Base-by-base conservation (phyloP, 345 rosid genomes). In the Camelina neglecta region DNA sequence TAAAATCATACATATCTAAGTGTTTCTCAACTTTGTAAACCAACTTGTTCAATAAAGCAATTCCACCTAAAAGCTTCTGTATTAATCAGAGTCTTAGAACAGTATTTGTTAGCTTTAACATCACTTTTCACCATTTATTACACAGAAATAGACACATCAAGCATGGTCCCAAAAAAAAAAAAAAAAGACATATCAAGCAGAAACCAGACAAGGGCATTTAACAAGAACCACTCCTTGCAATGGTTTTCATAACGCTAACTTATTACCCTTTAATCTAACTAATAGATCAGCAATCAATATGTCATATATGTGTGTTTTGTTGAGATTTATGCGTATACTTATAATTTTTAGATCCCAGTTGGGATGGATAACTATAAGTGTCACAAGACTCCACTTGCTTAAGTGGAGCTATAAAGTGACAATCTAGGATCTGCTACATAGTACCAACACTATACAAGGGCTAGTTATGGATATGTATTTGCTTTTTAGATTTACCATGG, bases 51-150 rank as follows among this genome's bases (percentile, higher is more conserved):
- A 50, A 41, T 67, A 67, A 39, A 67, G 38, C 16, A 26, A 38
- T 45, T 49, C 59, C 42, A 58, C 44, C 11, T 13, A 60, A 29
- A 29, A 60, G 2, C 35, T 31, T 70, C 53, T 55, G 11, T n/a
- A n/a, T 41, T 16, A 62, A 61, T 1, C 67, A 67, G 36, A 60
- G 31, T 35, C 65, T 61, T n/a, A 2, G 48, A 54, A 45, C 13
- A 33, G 12, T 42, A 15, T 3, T 29, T 5, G 20, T 21, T n/a
- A 21, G 39, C 23, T 61, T 75, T 41, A 54, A 60, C 38, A 50
- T 75, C 38, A 60, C 29, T 56, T 9, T 49, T 68, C 65, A 51
- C 47, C 24, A 60, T 39, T 75, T 68, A 51, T 50, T 9, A 50
- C 48, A 13, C 35, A 15, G 6, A 2, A 41, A 2, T 36, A 41